Evolutionary conservation across 1,284 basidiomycete genomes (phyloP).

Genomic region (Apiotrichum mycotoxinovorans): DNA sequence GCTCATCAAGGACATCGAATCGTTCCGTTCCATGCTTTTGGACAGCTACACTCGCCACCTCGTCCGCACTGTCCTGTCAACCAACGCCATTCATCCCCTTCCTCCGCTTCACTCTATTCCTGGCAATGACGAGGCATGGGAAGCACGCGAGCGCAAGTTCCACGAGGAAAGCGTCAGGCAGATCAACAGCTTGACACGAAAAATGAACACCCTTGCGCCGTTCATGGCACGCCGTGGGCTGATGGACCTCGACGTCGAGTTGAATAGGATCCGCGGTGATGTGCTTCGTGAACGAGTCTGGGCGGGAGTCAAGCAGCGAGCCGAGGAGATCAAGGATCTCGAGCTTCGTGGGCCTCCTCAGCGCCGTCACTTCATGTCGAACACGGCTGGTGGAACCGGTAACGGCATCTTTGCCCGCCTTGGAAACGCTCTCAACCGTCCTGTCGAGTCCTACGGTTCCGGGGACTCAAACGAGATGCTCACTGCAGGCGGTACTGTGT

Average conservation of each 20-base stretch:
- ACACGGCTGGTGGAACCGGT: not conserved
- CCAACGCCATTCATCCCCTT: slow-evolving; percentile 48
- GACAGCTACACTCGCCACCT: slow-evolving; percentile 55
- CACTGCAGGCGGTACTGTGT: slow-evolving; percentile 2
- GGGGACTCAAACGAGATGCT: slow-evolving; percentile 3
- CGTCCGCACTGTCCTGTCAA: slow-evolving; percentile 57
- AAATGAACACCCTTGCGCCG: slow-evolving; percentile 75
- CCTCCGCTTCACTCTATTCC: slow-evolving; percentile 54
- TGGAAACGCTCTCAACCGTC: not conserved
- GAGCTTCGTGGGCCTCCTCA: not conserved
- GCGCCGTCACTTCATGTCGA: slow-evolving; percentile 2
- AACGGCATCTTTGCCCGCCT: not conserved
- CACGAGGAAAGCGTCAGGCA: slow-evolving; percentile 67
- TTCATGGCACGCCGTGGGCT: slow-evolving; percentile 65
- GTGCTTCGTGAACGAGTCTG: slow-evolving; percentile 42
- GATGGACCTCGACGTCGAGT: slow-evolving; percentile 58
- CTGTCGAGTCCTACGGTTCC: not conserved
- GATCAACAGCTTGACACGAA: slow-evolving; percentile 68
- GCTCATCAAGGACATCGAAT: slow-evolving; percentile 57
- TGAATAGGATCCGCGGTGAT: slow-evolving; percentile 58
- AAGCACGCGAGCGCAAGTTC: slow-evolving; percentile 63
- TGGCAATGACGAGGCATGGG: slow-evolving; percentile 69
- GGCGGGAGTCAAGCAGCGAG: slow-evolving; percentile 34
- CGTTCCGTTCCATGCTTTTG: slow-evolving; percentile 63
- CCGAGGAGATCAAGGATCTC: slow-evolving; percentile 3